Evolutionary conservation across 768 basidiomycete genomes (phyloP).

Genomic region (Amanita thiersii): DNA sequence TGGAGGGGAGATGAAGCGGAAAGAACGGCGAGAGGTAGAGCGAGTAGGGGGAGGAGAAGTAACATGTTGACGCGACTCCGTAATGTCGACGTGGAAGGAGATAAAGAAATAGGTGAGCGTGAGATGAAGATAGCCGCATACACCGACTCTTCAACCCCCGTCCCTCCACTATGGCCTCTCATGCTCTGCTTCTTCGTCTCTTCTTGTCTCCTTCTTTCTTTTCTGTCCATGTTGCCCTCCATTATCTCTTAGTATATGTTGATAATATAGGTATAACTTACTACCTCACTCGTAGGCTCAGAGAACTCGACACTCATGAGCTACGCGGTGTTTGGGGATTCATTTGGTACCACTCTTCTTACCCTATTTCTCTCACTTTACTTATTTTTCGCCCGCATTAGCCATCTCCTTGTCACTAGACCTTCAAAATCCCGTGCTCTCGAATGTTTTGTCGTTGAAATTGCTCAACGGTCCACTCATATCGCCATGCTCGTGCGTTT

Average conservation of each 20-base stretch:
- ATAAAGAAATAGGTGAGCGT: conserved; percentile 15
- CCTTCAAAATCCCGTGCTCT: conserved; percentile 89
- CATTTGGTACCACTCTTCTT: conserved; percentile 50
- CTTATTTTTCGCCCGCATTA: conserved; percentile 23
- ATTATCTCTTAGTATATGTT: conserved; percentile 73
- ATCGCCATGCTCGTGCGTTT: conserved; percentile 87
- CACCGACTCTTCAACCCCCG: conserved; percentile 9
- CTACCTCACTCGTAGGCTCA: conserved; percentile 73
- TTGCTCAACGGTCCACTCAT: conserved; percentile 87
- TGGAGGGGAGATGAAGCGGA: conserved; percentile 31
- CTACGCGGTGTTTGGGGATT: conserved; percentile 86
- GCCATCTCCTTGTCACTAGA: conserved; percentile 90
- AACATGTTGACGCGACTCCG: conserved; percentile 17
- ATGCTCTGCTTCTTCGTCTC: conserved; percentile 84
- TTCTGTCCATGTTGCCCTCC: conserved; percentile 87
- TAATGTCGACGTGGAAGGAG: conserved; percentile 23
- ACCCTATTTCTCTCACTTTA: conserved; percentile 11
- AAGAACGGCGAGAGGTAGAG: conserved; percentile 22
- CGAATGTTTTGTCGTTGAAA: conserved; percentile 88
- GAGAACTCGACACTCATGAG: conserved; percentile 58
- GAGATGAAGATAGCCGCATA: conserved; percentile 14
- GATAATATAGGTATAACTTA: conserved; percentile 91
- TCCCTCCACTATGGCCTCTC: conserved; percentile 44
- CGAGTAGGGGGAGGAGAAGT: conserved; percentile 20
- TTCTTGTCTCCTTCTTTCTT: conserved; percentile 92